Evolutionary conservation across 2,329 filamentous ascomycete species (phyloP).

Genomic region (Xylariaceae sp.): DNA sequence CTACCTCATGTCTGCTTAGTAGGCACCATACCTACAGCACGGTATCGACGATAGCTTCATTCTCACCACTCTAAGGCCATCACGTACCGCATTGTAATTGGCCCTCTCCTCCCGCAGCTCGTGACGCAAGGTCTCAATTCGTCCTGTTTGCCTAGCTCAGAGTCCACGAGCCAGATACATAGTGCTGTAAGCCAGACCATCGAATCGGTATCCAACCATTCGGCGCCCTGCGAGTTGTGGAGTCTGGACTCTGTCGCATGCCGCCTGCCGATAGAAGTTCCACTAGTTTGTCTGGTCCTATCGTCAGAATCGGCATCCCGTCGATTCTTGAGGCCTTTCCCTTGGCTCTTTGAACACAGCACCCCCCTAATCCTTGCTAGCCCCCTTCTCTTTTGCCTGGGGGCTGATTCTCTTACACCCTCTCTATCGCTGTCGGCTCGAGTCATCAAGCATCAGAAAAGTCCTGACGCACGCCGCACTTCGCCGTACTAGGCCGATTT

Average conservation of each 20-base stretch:
- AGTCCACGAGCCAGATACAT: neutral
- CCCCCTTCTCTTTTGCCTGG: neutral
- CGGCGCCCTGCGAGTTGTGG: constrained; percentile 10
- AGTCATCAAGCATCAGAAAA: constrained; percentile 8
- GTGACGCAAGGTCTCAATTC: too few species aligned
- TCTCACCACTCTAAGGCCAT: too few species aligned
- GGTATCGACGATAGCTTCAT: too few species aligned
- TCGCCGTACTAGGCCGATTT: too few species aligned
- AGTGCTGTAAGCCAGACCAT: constrained; percentile 4
- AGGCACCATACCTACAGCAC: too few species aligned
- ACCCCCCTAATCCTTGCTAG: constrained; percentile 20
- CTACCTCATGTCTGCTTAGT: too few species aligned
- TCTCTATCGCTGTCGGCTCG: constrained; percentile 8
- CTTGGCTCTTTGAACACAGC: constrained; percentile 5
- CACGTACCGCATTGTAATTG: too few species aligned
- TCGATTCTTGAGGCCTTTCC: neutral
- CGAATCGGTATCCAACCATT: constrained; percentile 11
- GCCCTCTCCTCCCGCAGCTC: too few species aligned
- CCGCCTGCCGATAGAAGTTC: constrained; percentile 10
- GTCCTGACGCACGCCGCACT: constrained; percentile 1
- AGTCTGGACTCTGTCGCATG: constrained; percentile 10
- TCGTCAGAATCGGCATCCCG: constrained; percentile 6
- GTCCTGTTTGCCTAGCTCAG: too few species aligned
- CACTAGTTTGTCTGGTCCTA: constrained; percentile 3
- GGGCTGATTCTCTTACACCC: constrained; percentile 3